Evolutionary conservation across 192 early-diverging fungal genomes (phyloP).

Genomic region (Piromyces sp.): DNA sequence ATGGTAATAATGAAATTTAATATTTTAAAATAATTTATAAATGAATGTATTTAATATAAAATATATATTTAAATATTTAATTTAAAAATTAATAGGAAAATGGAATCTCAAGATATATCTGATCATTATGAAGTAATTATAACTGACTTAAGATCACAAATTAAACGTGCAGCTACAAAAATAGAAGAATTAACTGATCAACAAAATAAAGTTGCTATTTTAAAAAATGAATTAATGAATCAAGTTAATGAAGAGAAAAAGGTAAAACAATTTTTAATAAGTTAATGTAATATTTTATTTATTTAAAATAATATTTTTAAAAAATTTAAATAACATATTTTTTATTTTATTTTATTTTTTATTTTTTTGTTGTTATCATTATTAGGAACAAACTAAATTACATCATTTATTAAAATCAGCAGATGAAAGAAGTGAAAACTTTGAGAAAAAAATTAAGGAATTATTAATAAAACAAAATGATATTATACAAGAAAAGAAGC

Average conservation of each 20-base stretch:
- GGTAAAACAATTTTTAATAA: not conserved
- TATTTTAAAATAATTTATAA: too few species aligned
- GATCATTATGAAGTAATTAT: not conserved
- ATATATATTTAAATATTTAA: too few species aligned
- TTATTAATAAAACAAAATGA: not conserved
- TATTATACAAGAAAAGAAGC: not conserved
- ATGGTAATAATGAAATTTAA: not conserved
- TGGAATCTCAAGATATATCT: not conserved
- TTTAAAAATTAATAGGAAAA: not conserved
- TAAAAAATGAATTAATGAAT: not conserved
- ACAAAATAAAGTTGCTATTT: not conserved
- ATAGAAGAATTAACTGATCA: not conserved
- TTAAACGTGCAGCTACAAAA: not conserved
- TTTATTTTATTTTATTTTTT: too few species aligned
- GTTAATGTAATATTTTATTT: not conserved
- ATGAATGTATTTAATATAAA: too few species aligned
- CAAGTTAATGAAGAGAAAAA: not conserved
- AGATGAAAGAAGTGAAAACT: not conserved
- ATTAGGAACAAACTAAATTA: not conserved
- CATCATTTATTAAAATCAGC: not conserved
- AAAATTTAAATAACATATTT: too few species aligned
- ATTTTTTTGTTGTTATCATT: too few species aligned
- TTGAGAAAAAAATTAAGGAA: not conserved
- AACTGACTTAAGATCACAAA: not conserved
- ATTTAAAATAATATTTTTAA: not conserved